These are phyloP conservation scores for Saturnispora halmiae DNA, from an alignment of 805 yeast species.

Conservation along the genomic window DNA sequence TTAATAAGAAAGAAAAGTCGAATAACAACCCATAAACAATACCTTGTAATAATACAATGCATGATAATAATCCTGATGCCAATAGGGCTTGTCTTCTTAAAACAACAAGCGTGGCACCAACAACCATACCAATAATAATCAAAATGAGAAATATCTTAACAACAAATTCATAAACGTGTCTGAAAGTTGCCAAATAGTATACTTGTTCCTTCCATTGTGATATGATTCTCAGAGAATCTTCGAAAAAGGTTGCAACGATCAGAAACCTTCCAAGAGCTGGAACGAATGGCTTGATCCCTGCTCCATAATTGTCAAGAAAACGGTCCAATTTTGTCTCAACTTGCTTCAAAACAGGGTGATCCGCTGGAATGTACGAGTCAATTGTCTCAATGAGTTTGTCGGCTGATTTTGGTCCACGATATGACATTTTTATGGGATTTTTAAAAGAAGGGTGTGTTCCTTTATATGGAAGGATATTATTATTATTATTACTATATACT, in stretches of 20 bases:
- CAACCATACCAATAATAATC: constrained; percentile 62
- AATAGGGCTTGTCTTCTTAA: constrained; percentile 56
- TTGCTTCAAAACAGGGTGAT: constrained; percentile 26
- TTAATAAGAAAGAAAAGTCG: constrained; percentile 71
- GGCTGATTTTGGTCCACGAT: constrained; percentile 1
- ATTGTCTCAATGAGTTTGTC: constrained; percentile 19
- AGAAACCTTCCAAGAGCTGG: constrained; percentile 84
- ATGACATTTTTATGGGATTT: background rate
- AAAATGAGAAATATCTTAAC: constrained; percentile 59
- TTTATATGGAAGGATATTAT: no score
- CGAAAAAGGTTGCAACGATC: constrained; percentile 88
- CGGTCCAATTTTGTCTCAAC: constrained; percentile 50
- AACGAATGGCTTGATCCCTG: constrained; percentile 58
- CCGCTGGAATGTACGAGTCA: constrained; percentile 26
- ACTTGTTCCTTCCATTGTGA: constrained; percentile 91
- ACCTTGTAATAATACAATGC: constrained; percentile 76
- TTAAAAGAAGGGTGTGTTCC: no score
- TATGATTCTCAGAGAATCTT: constrained; percentile 75
- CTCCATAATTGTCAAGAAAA: constrained; percentile 39
- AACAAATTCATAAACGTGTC: constrained; percentile 69
- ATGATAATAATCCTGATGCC: constrained; percentile 61
- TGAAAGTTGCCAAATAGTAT: constrained; percentile 67
- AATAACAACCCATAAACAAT: constrained; percentile 78
- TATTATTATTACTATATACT: no score
- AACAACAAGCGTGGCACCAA: constrained; percentile 64